Conservation (phyloP, 2,329 filamentous ascomycete species). For the Ascochyta rabiei region DNA sequence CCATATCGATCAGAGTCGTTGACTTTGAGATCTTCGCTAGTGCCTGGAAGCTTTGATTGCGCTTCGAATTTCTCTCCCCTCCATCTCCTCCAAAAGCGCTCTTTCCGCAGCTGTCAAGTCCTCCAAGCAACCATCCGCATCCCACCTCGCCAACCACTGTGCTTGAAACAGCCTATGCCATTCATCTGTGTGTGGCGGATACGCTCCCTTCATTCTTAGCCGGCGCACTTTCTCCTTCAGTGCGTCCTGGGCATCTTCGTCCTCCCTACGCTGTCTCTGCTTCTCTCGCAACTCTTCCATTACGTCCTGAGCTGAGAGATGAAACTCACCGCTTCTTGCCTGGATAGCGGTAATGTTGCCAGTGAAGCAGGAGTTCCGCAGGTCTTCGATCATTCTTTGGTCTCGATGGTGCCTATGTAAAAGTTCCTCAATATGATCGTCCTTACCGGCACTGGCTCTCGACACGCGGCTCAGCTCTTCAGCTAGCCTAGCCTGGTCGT, state of each 20-base stretch:
- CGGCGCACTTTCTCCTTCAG: neutral
- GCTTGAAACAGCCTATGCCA: neutral
- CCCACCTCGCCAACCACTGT: neutral
- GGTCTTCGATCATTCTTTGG: neutral
- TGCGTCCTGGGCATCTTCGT: neutral
- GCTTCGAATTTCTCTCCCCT: no score
- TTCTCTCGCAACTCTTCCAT: neutral
- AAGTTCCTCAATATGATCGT: neutral
- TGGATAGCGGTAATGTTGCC: neutral
- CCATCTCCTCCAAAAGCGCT: no score
- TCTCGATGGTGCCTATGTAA: neutral
- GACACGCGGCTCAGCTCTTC: neutral
- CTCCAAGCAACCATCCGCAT: neutral
- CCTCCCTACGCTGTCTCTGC: neutral
- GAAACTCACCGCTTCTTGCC: neutral
- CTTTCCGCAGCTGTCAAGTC: neutral
- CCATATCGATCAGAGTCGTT: neutral
- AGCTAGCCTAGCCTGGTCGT: neutral
- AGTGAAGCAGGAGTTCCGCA: neutral
- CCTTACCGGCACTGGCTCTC: neutral
- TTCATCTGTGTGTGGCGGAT: neutral
- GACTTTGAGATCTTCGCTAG: no score
- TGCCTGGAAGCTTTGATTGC: no score
- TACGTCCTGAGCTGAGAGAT: neutral
- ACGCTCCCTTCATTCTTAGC: neutral